These are phyloP conservation scores for Penicillium sp. DNA, from an alignment of 2,329 filamentous ascomycete species.

Conservation along the genomic window DNA sequence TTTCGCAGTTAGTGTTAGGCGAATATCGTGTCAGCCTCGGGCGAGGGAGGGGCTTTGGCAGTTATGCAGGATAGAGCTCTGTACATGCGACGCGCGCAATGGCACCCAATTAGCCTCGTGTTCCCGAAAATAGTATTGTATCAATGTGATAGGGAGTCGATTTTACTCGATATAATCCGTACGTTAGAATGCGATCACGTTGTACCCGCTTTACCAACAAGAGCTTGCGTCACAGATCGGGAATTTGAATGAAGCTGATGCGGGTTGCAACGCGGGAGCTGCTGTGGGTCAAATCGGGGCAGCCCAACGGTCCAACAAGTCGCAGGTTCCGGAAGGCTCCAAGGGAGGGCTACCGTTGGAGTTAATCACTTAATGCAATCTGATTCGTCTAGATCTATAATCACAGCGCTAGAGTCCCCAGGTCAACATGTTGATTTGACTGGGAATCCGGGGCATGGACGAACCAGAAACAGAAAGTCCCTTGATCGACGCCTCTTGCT, in stretches of 20 bases:
- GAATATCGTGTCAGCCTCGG: slow-evolving; percentile 26
- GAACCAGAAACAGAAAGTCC: slow-evolving; percentile 41
- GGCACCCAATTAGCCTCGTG: slow-evolving; percentile 23
- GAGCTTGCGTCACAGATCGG: slow-evolving; percentile 13
- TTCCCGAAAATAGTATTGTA: slow-evolving; percentile 12
- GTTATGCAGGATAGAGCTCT: slow-evolving; percentile 30
- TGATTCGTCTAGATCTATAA: slow-evolving; percentile 23
- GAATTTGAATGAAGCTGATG: slow-evolving; percentile 23
- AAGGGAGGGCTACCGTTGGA: slow-evolving; percentile 10
- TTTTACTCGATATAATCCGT: slow-evolving; percentile 10
- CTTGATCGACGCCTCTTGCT: slow-evolving; percentile 21
- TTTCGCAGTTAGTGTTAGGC: slow-evolving; percentile 37
- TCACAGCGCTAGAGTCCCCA: slow-evolving; percentile 15
- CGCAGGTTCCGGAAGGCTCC: slow-evolving; percentile 31
- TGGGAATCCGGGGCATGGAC: slow-evolving; percentile 36
- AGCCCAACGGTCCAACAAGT: slow-evolving; percentile 23
- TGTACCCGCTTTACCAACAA: slow-evolving; percentile 27
- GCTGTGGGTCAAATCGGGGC: slow-evolving; percentile 30
- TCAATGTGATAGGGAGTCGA: slow-evolving; percentile 16
- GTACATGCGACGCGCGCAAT: slow-evolving; percentile 29
- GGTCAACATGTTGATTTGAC: not conserved
- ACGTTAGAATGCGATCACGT: slow-evolving; percentile 13
- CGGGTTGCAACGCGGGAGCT: slow-evolving; percentile 29
- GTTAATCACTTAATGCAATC: slow-evolving; percentile 11
- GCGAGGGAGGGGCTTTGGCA: slow-evolving; percentile 29